These are phyloP conservation scores for Piper betle DNA, from an alignment of 164 flowering plant genomes.

Conservation along the genomic window DNA sequence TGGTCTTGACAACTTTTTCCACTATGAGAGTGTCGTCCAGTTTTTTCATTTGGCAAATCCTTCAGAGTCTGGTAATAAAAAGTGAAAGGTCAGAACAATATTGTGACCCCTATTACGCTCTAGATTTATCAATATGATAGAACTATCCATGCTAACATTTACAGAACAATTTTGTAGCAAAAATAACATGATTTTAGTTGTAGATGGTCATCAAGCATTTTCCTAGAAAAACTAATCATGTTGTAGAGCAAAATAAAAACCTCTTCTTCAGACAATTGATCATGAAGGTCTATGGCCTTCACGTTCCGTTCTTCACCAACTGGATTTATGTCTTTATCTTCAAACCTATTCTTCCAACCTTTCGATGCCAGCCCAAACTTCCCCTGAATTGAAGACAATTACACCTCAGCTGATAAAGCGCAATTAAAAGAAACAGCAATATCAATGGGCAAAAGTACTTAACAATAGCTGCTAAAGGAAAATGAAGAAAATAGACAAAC, in stretches of 20 bases:
- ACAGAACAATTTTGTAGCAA: too few relatives aligned
- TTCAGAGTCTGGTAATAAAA: slow-evolving; percentile 25
- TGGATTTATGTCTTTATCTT: slow-evolving; percentile 26
- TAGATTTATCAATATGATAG: not conserved
- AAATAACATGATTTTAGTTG: too few relatives aligned
- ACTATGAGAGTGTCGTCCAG: slow-evolving; percentile 35
- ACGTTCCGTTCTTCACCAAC: slow-evolving; percentile 30
- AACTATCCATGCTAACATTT: too few relatives aligned
- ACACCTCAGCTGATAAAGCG: not conserved
- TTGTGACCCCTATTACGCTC: too few relatives aligned
- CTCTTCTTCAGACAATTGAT: slow-evolving; percentile 45
- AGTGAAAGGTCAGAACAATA: not conserved
- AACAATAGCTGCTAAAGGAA: too few relatives aligned
- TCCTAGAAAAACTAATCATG: too few relatives aligned
- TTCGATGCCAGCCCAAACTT: slow-evolving; percentile 32
- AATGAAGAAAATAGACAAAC: not conserved
- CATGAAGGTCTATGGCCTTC: slow-evolving; percentile 31
- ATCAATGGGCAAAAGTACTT: too few relatives aligned
- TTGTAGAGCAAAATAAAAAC: slow-evolving; percentile 12
- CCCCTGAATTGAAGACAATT: slow-evolving; percentile 19
- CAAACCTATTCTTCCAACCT: slow-evolving; percentile 28
- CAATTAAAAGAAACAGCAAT: not conserved
- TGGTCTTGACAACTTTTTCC: slow-evolving; percentile 30
- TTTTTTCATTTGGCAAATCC: slow-evolving; percentile 34
- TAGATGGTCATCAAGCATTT: not conserved